Percentiles rank a stretch among this genome's conserved stretches.
phyloP scores from a whole-genome alignment of 192 early-diverging fungal species.

The Rhizoclosmatium sp. region DNA sequence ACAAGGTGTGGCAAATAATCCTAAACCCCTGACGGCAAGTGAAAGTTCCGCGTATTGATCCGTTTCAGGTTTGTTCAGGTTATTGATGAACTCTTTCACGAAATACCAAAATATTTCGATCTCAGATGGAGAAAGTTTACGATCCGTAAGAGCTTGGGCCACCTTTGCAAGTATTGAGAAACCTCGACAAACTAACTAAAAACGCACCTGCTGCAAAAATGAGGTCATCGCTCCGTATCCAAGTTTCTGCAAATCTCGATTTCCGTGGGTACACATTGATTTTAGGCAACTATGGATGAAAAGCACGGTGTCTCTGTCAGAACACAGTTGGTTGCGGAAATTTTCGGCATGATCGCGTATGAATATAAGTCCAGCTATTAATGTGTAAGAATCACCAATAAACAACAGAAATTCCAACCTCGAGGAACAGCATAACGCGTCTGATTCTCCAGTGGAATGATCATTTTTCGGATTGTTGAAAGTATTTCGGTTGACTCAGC shows the following conservation, averaged over 20 bases:
- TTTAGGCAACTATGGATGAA: constrained; percentile 32
- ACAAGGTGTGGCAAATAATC: constrained; percentile 70
- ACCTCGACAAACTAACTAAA: constrained; percentile 9
- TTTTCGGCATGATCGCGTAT: constrained; percentile 25
- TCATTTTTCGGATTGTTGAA: constrained; percentile 23
- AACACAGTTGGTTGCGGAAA: constrained; percentile 21
- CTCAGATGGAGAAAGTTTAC: constrained; percentile 35
- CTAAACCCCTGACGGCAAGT: constrained; percentile 73
- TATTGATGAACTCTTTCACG: constrained; percentile 50
- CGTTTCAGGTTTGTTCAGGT: constrained; percentile 45
- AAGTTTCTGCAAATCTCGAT: constrained; percentile 26
- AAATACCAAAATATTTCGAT: constrained; percentile 55
- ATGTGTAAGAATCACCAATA: constrained; percentile 5
- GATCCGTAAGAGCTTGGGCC: background rate
- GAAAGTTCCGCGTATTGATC: constrained; percentile 59
- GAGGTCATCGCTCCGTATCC: constrained; percentile 23
- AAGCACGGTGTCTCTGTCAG: constrained; percentile 25
- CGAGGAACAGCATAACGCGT: constrained; percentile 44
- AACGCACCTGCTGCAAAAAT: constrained; percentile 25
- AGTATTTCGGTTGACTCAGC: constrained; percentile 20
- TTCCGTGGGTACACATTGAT: constrained; percentile 25
- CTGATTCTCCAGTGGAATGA: constrained; percentile 41
- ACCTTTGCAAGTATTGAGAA: background rate
- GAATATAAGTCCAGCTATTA: constrained; percentile 28
- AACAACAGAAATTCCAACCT: constrained; percentile 7